These are phyloP conservation scores for Prunus campanulata DNA, from an alignment of 306 rosid species.

Conservation along the genomic window DNA sequence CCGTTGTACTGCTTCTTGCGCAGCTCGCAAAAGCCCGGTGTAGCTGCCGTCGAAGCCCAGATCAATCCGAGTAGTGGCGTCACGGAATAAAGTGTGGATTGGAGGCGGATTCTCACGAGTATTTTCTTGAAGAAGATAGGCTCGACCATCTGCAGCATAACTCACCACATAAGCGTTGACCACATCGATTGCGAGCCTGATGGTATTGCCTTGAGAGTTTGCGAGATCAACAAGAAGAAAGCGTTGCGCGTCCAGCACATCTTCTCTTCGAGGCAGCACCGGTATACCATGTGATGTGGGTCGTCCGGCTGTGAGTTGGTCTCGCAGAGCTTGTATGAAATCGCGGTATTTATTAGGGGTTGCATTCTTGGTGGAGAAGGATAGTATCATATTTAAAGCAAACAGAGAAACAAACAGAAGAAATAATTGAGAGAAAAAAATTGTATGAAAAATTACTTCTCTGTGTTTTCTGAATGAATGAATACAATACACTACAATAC, in stretches of 20 bases:
- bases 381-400: not conserved
- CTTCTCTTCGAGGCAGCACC: not conserved
- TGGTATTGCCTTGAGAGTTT: not conserved
- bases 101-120: not conserved
- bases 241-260: not conserved
- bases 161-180: not conserved
- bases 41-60: not conserved
- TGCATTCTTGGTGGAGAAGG: not conserved
- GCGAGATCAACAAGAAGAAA: not conserved
- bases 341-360: not conserved
- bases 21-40: not conserved
- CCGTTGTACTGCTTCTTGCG: not conserved
- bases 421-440: too few relatives aligned
- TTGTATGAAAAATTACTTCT: too few relatives aligned
- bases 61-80: not conserved
- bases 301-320: not conserved
- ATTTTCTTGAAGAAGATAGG: not conserved
- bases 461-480: too few relatives aligned
- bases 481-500: too few relatives aligned
- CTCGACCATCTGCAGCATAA: not conserved
- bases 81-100: not conserved
- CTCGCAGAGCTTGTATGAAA: not conserved
- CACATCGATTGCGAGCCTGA: not conserved
- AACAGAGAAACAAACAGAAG: too few relatives aligned
- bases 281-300: not conserved